Base-by-base conservation (phyloP, 2,329 filamentous ascomycete species). In the Arthrobotrys megalospora region DNA sequence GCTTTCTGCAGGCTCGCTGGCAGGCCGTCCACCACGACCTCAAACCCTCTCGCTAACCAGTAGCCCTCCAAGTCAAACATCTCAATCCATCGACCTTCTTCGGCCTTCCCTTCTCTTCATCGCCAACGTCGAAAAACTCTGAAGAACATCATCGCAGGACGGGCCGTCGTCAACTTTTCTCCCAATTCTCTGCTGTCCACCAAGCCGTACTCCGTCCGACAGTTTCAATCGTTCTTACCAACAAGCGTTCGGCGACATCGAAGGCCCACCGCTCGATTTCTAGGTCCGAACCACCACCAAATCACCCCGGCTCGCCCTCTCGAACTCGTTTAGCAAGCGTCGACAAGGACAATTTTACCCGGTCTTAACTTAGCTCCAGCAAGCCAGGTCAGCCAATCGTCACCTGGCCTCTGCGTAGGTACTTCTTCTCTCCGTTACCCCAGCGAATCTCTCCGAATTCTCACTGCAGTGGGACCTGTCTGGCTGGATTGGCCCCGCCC, bases 341-440 rank as follows among this genome's bases (percentile, higher is more conserved):
- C 66, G 60, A 77, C 73, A 45, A 71, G 60, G 60, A 28, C 66
- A 21, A 50, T 41, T 65, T 77, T 77, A 71, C 58, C 72, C 66
- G 73, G 72, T 76, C 72, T 63, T 69, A 63, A 55, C 68, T 67
- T 48, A 75, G 70, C 43, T 70, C 38, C 24, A 52, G 63, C 50
- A 65, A 50, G 36, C 47, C 73, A 77, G 66, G 65, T 67, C 66
- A 77, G 66, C 58, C 66, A 77, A 77, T 77, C 66, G 73, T 77
- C 73, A 77, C 73, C 73, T 77, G 73, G 65, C 66, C 73, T 70
- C 38, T 67, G 38, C 62, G 12, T 21, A 24, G 36, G 36, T 47
- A 19, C 34, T 32, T 32, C 53, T 12, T 43, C 52, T 41, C 21
- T 55, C 52, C 41, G 50, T 55, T 47, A 45, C 73, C 66, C 65